Base-by-base conservation (phyloP, 1,284 basidiomycete species). In the Malassezia equina region DNA sequence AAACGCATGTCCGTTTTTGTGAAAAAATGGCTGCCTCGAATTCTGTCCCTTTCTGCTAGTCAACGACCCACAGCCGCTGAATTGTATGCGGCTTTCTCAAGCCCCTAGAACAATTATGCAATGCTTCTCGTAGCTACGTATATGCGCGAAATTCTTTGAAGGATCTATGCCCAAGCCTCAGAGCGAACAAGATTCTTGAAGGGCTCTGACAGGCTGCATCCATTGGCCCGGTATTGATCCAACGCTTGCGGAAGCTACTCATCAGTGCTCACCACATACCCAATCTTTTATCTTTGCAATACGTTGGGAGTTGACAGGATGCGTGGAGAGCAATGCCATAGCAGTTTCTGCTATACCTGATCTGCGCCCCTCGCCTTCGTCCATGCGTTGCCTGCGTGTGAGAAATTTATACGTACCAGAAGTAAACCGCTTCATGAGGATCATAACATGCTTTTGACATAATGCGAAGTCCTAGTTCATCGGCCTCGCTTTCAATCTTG, bases 401-500 rank as follows among this genome's bases (percentile, higher is more conserved):
- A 39, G 41, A 15, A 32, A 12, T 1, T 8, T 7, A 13, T 31
- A 48, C 28, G 19, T 23, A 27, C 43, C 43, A 47, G 41, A 58
- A 52, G 13, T 13, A 8, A 17, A 60, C 58, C 17, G 88, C 82
- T 50, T 84, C 85, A 21, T 75, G 76, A 0, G 88, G 88, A 66
- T 90, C 81, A 67, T 82, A 91, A 73, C 89, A 91, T 0, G 88
- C 89, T 52, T 78, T 50, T 17, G 67, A 66, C 52, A 75, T 75
- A 34, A 76, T 63, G 12, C 49, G 48, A 17, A 73, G 57, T 8
- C 71, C 68, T 34, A 74, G 23, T 2, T 27, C 15, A 84, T 83
- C 27, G 88, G 77, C 11, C 79, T 56, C 52, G 81, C 86, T 87
- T 80, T 95, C 90, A 4, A 81, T 78, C 72, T 93, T 83, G 46